phyloP scores from a whole-genome alignment of 306 rosid species.

The Medicago lupulina region DNA sequence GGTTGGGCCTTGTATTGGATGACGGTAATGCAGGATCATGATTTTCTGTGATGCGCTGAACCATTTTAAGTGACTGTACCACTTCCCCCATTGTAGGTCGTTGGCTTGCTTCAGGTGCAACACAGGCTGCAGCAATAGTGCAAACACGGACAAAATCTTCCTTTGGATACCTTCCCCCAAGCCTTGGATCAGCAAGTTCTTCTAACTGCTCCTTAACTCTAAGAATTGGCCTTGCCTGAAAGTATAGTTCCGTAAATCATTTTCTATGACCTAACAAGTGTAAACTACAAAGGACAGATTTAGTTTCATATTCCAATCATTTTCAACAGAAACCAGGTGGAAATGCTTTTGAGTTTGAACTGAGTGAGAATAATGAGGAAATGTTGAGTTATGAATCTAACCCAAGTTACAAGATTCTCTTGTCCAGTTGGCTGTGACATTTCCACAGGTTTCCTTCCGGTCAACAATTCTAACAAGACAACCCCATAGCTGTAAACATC shows the following conservation, averaged over 20 bases:
- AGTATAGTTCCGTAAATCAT: not conserved
- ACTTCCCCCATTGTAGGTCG: constrained; percentile 99
- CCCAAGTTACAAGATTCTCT: constrained; percentile 98
- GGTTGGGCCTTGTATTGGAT: constrained; percentile 70
- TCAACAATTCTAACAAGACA: constrained; percentile 88
- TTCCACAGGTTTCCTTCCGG: constrained; percentile 94
- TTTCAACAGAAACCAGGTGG: not conserved
- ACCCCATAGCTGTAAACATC: constrained; percentile 98
- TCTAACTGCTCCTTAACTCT: constrained; percentile 90
- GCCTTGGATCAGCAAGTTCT: constrained; percentile 82
- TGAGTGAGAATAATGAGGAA: constrained; percentile 25
- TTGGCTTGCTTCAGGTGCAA: constrained; percentile 94
- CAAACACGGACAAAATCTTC: constrained; percentile 91
- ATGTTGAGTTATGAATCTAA: constrained; percentile 51
- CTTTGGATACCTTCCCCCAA: constrained; percentile 85
- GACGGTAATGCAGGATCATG: constrained; percentile 63
- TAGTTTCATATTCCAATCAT: constrained; percentile 18
- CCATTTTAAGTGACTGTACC: constrained; percentile 98
- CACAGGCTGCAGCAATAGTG: constrained; percentile 98
- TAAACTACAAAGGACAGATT: constrained; percentile 18
- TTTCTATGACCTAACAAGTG: not conserved
- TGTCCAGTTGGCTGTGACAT: constrained; percentile 96
- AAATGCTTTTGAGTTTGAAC: constrained; percentile 29
- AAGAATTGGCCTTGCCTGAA: constrained; percentile 95
- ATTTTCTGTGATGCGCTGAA: constrained; percentile 79